phyloP scores from a whole-genome alignment of 1,284 basidiomycete species.

The Malassezia slooffiae region DNA sequence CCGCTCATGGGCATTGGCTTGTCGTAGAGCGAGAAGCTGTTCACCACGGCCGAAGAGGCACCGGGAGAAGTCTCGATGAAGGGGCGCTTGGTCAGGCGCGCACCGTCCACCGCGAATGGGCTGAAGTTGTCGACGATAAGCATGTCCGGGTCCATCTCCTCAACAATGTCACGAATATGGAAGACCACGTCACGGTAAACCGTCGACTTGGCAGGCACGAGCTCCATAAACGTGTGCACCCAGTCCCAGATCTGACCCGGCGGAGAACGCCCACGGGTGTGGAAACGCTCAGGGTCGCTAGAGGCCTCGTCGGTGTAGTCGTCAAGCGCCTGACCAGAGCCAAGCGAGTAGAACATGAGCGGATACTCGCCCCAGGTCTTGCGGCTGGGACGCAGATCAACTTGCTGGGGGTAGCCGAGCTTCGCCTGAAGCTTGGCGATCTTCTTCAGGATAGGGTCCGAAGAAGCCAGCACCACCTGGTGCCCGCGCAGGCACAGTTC shows the following conservation, averaged over 20 bases:
- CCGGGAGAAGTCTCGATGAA: slow-evolving; percentile 24
- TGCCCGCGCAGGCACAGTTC: slow-evolving; percentile 16
- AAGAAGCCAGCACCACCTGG: slow-evolving; percentile 14
- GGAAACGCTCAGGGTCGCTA: slow-evolving; percentile 13
- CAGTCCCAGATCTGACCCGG: slow-evolving; percentile 19
- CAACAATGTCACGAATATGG: slow-evolving; percentile 17
- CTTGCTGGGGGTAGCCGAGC: slow-evolving; percentile 1
- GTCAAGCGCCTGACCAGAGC: slow-evolving; percentile 11
- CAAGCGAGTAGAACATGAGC: slow-evolving; percentile 15
- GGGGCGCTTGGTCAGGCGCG: slow-evolving; percentile 23
- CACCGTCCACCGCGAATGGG: slow-evolving; percentile 25
- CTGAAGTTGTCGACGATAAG: slow-evolving; percentile 30
- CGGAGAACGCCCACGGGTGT: slow-evolving; percentile 8
- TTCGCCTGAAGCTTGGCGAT: slow-evolving; percentile 8
- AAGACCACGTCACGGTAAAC: slow-evolving; percentile 20
- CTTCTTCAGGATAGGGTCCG: slow-evolving; percentile 6
- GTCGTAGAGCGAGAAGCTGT: slow-evolving; percentile 12
- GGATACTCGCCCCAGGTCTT: neutral
- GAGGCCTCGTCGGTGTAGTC: slow-evolving; percentile 19
- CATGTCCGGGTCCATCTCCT: slow-evolving; percentile 24
- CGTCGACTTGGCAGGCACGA: slow-evolving; percentile 9
- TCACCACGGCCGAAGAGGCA: slow-evolving; percentile 23
- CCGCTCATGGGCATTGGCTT: slow-evolving; percentile 27
- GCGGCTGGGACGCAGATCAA: neutral
- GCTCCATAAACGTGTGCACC: slow-evolving; percentile 12